A percentile compares a stretch with the other conserved stretches of the same genome.
These are phyloP conservation scores for Penicillium coprophilum DNA, from an alignment of 495 filamentous ascomycete species.

Conservation along the genomic window DNA sequence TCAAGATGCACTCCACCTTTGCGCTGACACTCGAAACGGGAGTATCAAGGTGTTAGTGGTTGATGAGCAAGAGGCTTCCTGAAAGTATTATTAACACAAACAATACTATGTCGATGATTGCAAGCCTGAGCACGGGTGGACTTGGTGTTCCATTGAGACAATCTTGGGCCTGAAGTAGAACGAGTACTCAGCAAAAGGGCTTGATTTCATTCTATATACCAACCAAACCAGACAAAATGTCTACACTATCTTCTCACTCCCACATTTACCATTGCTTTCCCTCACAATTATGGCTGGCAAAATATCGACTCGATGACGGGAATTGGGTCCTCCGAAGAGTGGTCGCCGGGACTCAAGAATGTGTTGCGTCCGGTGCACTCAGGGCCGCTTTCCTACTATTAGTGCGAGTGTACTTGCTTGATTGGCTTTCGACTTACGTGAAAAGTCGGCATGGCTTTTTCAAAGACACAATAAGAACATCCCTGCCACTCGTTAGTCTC, in stretches of 20 bases:
- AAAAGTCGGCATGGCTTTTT: constrained; percentile 29
- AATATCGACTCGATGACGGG: constrained; percentile 27
- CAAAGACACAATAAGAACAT: constrained; percentile 26
- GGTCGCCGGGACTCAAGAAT: constrained; percentile 25
- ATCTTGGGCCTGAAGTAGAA: background rate
- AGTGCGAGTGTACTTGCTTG: background rate
- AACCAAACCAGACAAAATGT: background rate
- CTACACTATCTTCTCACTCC: no score
- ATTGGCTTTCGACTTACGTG: constrained; percentile 19
- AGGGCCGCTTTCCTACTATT: constrained; percentile 18
- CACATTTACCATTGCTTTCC: background rate
- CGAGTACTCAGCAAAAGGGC: background rate
- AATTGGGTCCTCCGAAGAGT: constrained; percentile 28
- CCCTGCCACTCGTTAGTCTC: constrained; percentile 14
- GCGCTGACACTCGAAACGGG: constrained; percentile 46
- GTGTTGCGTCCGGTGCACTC: constrained; percentile 32
- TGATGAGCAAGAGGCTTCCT: constrained; percentile 46
- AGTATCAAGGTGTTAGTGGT: constrained; percentile 62
- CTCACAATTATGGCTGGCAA: constrained; percentile 20
- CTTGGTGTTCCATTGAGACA: background rate
- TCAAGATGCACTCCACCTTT: constrained; percentile 52
- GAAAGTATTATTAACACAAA: no score
- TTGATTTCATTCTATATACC: constrained; percentile 3
- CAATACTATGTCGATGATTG: background rate
- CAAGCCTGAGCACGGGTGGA: background rate